These are phyloP conservation scores for Babesia bovis DNA, from an alignment of 169 alveolate species.

Conservation along the genomic window DNA sequence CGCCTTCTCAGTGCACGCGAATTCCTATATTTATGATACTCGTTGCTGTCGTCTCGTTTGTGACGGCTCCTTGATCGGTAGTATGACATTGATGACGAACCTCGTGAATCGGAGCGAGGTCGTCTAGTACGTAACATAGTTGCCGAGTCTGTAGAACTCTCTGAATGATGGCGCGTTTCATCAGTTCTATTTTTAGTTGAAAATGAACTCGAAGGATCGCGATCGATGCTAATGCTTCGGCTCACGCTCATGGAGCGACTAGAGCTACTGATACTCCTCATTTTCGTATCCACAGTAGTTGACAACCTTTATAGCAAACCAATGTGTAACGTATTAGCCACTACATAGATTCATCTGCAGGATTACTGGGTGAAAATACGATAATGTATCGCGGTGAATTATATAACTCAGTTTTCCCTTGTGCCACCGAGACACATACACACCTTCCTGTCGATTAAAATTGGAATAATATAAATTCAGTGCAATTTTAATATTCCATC, in stretches of 20 bases:
- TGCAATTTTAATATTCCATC: too few relatives aligned
- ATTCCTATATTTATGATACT: too few relatives aligned
- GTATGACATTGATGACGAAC: slow-evolving; percentile 26
- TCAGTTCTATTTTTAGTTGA: not conserved
- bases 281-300: not conserved
- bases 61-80: slow-evolving; percentile 26
- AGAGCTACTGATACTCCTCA: slow-evolving; percentile 58
- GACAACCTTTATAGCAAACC: too few relatives aligned
- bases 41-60: slow-evolving; percentile 5
- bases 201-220: slow-evolving; percentile 1
- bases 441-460: too few relatives aligned
- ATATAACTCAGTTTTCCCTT: too few relatives aligned
- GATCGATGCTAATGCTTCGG: slow-evolving; percentile 41
- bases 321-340: too few relatives aligned
- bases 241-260: slow-evolving; percentile 70
- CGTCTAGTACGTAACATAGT: slow-evolving; percentile 15
- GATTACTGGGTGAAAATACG: too few relatives aligned
- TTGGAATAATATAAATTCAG: too few relatives aligned
- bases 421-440: too few relatives aligned
- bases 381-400: too few relatives aligned
- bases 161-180: not conserved
- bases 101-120: slow-evolving; percentile 39
- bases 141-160: slow-evolving; percentile 8
- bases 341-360: too few relatives aligned
- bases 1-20: too few relatives aligned